These are phyloP conservation scores for Erodium trifolium DNA, from an alignment of 441 rosid genomes.

Conservation along the genomic window DNA sequence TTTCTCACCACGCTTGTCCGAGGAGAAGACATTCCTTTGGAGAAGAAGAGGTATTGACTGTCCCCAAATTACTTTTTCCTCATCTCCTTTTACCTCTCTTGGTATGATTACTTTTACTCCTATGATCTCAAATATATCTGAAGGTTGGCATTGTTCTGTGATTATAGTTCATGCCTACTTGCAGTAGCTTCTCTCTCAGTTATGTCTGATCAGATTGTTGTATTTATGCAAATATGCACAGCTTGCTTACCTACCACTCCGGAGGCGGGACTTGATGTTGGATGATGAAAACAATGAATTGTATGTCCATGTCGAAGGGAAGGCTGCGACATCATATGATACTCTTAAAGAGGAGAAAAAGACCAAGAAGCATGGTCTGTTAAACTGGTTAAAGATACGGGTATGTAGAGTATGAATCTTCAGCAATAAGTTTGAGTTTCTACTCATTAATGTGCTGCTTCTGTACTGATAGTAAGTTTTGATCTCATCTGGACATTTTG, in stretches of 20 bases:
- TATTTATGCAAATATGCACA: constrained; percentile 29
- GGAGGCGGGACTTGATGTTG: constrained; percentile 79
- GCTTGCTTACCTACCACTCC: constrained; percentile 95
- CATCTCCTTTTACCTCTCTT: constrained; percentile 11
- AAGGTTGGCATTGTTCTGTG: neutral
- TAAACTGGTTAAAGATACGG: constrained; percentile 89
- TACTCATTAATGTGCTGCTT: constrained; percentile 7
- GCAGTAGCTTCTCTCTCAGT: constrained; percentile 9
- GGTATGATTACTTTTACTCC: neutral
- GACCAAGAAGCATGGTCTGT: constrained; percentile 75
- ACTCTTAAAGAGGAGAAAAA: constrained; percentile 75
- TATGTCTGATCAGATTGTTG: constrained; percentile 27
- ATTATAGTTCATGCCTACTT: neutral
- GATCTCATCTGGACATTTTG: too few relatives aligned
- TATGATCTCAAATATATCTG: constrained; percentile 9
- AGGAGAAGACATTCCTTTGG: constrained; percentile 99
- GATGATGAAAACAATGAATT: constrained; percentile 80
- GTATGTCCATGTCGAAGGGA: constrained; percentile 63
- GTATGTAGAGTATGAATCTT: constrained; percentile 33
- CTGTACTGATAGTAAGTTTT: neutral
- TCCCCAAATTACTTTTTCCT: constrained; percentile 2
- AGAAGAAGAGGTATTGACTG: constrained; percentile 71
- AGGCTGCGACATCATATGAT: constrained; percentile 49
- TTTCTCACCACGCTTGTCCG: constrained; percentile 58
- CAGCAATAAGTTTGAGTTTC: neutral